A percentile compares a stretch with the other conserved stretches of the same genome.
Evolutionary conservation across 164 flowering plant species (phyloP).

Genomic region (Houttuynia cordata): DNA sequence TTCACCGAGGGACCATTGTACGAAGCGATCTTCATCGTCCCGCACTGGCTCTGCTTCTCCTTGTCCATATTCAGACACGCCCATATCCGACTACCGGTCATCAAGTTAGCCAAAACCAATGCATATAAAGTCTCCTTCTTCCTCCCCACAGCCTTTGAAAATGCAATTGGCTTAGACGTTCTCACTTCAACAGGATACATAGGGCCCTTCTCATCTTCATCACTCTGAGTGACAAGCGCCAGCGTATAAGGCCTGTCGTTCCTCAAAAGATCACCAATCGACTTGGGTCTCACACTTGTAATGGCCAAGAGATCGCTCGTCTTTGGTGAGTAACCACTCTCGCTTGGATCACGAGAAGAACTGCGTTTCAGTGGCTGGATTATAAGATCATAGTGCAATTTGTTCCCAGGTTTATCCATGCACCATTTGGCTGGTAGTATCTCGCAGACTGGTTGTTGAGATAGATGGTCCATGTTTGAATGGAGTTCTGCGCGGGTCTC

Average conservation of each 20-base stretch:
- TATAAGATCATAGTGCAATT: no score
- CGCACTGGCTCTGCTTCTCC: neutral
- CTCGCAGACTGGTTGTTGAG: no score
- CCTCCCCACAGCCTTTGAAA: constrained; percentile 6
- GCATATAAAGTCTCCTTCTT: constrained; percentile 22
- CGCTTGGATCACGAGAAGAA: constrained; percentile 9
- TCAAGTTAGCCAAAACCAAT: constrained; percentile 34
- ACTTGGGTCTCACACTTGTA: constrained; percentile 37
- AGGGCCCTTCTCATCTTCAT: constrained; percentile 3
- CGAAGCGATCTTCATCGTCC: neutral
- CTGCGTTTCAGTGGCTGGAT: no score
- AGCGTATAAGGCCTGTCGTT: constrained; percentile 27
- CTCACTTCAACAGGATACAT: constrained; percentile 9
- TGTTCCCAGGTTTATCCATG: no score
- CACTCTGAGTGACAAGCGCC: constrained; percentile 20
- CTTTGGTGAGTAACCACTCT: constrained; percentile 33
- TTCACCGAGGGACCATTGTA: neutral
- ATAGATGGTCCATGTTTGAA: no score
- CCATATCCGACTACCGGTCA: constrained; percentile 49
- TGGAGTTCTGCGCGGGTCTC: constrained; percentile 6
- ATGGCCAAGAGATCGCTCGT: constrained; percentile 53
- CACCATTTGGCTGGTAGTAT: no score
- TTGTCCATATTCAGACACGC: constrained; percentile 21
- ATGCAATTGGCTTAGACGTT: constrained; percentile 15
- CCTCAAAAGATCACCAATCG: constrained; percentile 24